Evolutionary conservation across 2,329 filamentous ascomycete genomes (phyloP), one percentile per base, ranked within the genome.

Genomic region (Rhynchosporium secalis): DNA sequence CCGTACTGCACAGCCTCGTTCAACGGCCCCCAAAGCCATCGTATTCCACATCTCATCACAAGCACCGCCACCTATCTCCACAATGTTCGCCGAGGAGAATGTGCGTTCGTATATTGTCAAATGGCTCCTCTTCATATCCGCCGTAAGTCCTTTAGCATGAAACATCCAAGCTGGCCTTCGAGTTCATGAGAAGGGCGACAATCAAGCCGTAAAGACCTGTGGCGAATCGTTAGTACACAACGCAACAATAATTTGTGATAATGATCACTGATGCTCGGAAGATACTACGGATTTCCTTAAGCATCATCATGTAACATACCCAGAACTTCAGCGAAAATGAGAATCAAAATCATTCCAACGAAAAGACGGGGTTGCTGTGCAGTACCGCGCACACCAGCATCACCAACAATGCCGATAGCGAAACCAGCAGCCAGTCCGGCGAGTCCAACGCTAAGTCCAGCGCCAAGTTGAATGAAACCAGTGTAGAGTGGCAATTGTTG

Each of bases 151-250:
- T 65, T 80, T 86, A 86, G 79, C 89, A 92, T 65, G 70, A 76
- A 71, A 82, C 83, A 73, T 87, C 84, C 71, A 86, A 79, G 64
- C 79, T 79, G 45, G 89, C 90, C 83, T 95, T 96, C 64, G 95
- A 96, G 90, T 98, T 99, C 96, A 99, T 99, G 76, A 99, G 88
- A 75, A 99, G 90, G 69, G 95, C 95, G 71, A 99, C 95, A 78
- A 99, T 99, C 75, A 99, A 86, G 78, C 95, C 95, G 82, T 99
- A 99, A 63, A 99, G 91, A 95, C 94, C 91, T 95, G 66, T 31
- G 1, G 49, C 28, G 56, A 7, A n/a, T 43, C 12, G 56, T 76
- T 65, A 77, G 75, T 60, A 55, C 51, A 9, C 33, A 31, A 40
- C 20, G 20, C 20, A 20, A 20, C 20, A 20, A 20, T 20, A 20